Evolutionary conservation across 225 moss, liverwort and hornwort genomes (phyloP).

Genomic region (Sphagnum tenellum): DNA sequence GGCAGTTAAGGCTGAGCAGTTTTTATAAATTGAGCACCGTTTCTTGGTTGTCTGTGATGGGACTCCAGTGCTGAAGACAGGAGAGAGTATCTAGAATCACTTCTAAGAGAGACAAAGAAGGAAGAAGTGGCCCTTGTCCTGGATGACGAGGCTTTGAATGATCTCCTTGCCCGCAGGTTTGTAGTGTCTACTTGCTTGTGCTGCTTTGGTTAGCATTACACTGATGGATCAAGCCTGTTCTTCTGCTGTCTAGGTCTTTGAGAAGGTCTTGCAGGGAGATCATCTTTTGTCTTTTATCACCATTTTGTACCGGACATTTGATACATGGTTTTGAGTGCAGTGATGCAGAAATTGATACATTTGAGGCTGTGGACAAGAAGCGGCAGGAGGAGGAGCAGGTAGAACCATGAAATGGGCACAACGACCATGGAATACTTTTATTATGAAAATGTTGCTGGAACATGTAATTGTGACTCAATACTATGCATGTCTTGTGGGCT

Average conservation of each 20-base stretch:
- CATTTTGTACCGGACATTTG: too few species aligned
- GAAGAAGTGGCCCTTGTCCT: conserved; percentile 94
- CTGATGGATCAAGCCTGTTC: neutral
- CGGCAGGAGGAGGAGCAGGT: conserved; percentile 85
- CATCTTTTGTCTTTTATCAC: too few species aligned
- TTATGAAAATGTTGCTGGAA: too few species aligned
- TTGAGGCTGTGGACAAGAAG: conserved; percentile 78
- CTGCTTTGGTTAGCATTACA: neutral
- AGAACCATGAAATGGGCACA: neutral
- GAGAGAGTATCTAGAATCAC: conserved; percentile 92
- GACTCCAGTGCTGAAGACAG: conserved; percentile 92
- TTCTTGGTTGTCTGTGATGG: neutral
- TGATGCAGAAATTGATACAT: conserved; percentile 88
- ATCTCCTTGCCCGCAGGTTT: conserved; percentile 89
- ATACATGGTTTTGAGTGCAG: conserved; percentile 16
- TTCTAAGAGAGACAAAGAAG: conserved; percentile 91
- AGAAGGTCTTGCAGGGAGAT: neutral
- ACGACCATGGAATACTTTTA: too few species aligned
- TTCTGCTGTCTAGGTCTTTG: neutral
- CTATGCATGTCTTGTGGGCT: too few species aligned
- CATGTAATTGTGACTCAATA: too few species aligned
- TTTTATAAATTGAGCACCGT: neutral
- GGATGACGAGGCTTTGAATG: conserved; percentile 87
- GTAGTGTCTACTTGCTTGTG: conserved; percentile 7
- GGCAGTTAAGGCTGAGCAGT: too few species aligned